A percentile compares a stretch with the other conserved stretches of the same genome.
Conservation (phyloP, 176 grass and related monocot genomes). For the Miscanthus lutarioriparius region DNA sequence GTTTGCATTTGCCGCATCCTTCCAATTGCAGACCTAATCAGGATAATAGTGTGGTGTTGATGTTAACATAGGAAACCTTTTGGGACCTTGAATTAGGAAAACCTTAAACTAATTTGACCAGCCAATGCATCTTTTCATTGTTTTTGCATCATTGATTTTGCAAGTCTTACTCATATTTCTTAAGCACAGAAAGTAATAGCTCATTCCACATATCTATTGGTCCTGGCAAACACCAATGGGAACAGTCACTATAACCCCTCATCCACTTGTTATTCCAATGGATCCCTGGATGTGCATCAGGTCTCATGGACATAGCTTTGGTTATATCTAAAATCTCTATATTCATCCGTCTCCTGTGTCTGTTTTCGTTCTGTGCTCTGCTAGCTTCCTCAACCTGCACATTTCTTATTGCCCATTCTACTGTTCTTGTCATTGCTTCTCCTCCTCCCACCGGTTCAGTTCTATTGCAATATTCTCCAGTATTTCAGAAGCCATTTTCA, state of each 20-base stretch:
- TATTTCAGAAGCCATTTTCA: conserved; percentile 74
- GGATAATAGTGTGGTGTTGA: background rate
- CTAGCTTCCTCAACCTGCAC: conserved; percentile 53
- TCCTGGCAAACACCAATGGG: conserved; percentile 54
- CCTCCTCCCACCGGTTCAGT: conserved; percentile 41
- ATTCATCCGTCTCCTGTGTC: conserved; percentile 4
- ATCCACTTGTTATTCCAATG: conserved; percentile 59
- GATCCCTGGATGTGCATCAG: conserved; percentile 52
- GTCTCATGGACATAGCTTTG: conserved; percentile 53
- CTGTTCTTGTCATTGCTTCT: conserved; percentile 32
- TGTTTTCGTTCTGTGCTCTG: conserved; percentile 33
- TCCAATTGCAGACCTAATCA: background rate
- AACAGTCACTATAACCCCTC: conserved; percentile 52
- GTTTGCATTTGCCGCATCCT: background rate
- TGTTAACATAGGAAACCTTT: background rate
- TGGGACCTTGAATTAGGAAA: conserved; percentile 5
- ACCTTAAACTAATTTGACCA: background rate
- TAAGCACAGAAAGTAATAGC: conserved; percentile 30
- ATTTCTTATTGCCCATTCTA: conserved; percentile 63
- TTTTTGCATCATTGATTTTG: conserved; percentile 17
- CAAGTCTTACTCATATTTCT: conserved; percentile 26
- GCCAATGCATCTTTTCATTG: background rate
- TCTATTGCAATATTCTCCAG: conserved; percentile 71
- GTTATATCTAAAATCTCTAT: conserved; percentile 54
- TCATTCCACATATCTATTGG: conserved; percentile 51